phyloP scores from a whole-genome alignment of 2,329 filamentous ascomycete genomes.

The Fusarium tuaranense region DNA sequence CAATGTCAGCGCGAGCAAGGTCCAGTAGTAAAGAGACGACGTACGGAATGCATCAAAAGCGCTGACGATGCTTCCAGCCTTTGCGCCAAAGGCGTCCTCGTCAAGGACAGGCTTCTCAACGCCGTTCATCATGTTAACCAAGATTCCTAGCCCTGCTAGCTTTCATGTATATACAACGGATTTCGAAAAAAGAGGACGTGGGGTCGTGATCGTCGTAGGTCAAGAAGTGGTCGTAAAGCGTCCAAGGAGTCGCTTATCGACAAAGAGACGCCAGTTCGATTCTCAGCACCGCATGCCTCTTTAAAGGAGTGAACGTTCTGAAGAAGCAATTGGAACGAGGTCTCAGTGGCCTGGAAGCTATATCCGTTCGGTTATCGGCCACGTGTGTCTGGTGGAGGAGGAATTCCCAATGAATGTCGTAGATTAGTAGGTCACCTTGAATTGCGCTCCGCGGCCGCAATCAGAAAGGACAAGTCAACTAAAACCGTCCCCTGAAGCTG shows the following conservation, averaged over 20 bases:
- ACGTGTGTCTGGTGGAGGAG: conserved; percentile 12
- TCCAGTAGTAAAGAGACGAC: conserved; percentile 53
- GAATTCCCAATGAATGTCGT: conserved; percentile 28
- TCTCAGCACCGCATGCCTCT: conserved; percentile 40
- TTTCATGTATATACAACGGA: conserved; percentile 22
- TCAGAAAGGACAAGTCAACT: conserved; percentile 47
- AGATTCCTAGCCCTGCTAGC: conserved; percentile 28
- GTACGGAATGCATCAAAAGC: conserved; percentile 98
- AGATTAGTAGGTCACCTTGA: conserved; percentile 10
- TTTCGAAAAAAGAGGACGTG: background rate
- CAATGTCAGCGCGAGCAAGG: conserved; percentile 25
- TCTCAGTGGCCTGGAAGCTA: conserved; percentile 13
- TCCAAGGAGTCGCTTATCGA: conserved; percentile 21
- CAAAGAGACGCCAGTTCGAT: conserved; percentile 31
- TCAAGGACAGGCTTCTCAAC: conserved; percentile 75
- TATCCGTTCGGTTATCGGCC: conserved; percentile 14
- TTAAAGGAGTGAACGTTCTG: conserved; percentile 9
- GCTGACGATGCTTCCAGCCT: conserved; percentile 73
- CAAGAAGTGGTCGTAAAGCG: conserved; percentile 27
- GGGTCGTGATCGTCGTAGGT: conserved; percentile 24
- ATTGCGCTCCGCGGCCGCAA: conserved; percentile 31
- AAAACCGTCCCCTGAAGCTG: conserved; percentile 37
- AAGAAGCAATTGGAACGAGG: conserved; percentile 23
- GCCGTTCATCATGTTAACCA: conserved; percentile 74
- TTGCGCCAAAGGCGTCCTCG: conserved; percentile 84